Percentiles rank a stretch among this genome's conserved stretches.
Conservation (phyloP, 2,329 filamentous ascomycete species). For the Bisporella sp. region DNA sequence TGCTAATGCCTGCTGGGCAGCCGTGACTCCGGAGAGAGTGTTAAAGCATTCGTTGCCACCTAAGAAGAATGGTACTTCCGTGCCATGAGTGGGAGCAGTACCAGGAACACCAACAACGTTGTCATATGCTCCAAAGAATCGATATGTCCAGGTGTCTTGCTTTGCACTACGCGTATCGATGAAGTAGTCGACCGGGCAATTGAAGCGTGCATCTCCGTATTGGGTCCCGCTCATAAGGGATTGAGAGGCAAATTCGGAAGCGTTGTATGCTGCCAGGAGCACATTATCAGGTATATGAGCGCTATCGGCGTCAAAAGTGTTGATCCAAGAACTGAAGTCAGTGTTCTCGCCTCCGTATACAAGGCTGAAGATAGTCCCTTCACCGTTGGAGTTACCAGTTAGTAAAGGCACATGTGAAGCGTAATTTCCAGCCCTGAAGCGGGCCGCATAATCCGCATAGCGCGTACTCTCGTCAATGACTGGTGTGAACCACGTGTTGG, state of each 20-base stretch:
- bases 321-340: constrained; percentile 26
- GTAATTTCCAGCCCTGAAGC: constrained; percentile 22
- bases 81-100: constrained; percentile 31
- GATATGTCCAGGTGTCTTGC: constrained; percentile 37
- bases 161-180: constrained; percentile 30
- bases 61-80: constrained; percentile 39
- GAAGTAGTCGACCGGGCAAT: constrained; percentile 35
- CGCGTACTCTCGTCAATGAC: constrained; percentile 30
- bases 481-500: constrained; percentile 36
- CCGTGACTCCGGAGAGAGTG: constrained; percentile 27
- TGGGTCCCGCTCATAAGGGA: constrained; percentile 35
- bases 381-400: constrained; percentile 30
- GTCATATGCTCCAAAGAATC: constrained; percentile 36
- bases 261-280: constrained; percentile 29
- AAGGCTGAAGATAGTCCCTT: constrained; percentile 30
- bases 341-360: constrained; percentile 29
- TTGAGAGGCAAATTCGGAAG: constrained; percentile 29
- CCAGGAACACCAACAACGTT: constrained; percentile 31
- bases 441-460: constrained; percentile 25
- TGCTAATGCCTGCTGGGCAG: constrained; percentile 33
- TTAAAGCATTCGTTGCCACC: constrained; percentile 38
- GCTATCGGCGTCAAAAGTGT: constrained; percentile 33
- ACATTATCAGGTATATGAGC: constrained; percentile 30
- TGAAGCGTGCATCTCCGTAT: constrained; percentile 39
- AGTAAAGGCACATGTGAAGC: constrained; percentile 30